Base-by-base conservation (phyloP, 768 basidiomycete genomes). In the Lentinula sp. region DNA sequence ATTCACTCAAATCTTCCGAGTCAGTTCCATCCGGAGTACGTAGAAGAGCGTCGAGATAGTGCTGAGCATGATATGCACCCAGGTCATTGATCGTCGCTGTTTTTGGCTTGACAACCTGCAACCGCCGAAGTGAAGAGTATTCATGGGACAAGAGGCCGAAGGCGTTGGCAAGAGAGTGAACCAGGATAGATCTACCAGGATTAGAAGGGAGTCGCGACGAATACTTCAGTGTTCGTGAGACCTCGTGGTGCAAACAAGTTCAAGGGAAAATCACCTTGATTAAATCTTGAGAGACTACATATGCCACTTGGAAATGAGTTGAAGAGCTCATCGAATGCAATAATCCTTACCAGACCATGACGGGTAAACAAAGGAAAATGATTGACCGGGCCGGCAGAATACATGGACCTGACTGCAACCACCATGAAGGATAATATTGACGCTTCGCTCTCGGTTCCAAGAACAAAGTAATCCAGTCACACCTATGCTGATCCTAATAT, bases 201-300 rank as follows among this genome's bases (percentile, higher is more conserved):
- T 91, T 91, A 0, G 87, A 89, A 6, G 89, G 89, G 0, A 94
- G 78, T 3, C 84, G 76, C 3, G 82, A 83, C 2, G 81, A 79
- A 32, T 75, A 68, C 79, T 82, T 50, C 61, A 36, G 43, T 32
- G 8, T 59, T 42, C 41, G 59, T 57, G 48, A 64, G 20, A 13
- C 28, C 28, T 35, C 10, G 5, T 35, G 36, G 8, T 52, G 9
- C 50, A 39, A 6, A 23, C n/a, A 16, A 20, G 13, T 5, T n/a
- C 9, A 20, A 18, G 5, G 23, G 20, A 13, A 9, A 35, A 33
- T 32, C 41, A 81, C 85, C 72, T 80, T 85, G 45, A 75, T 79
- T 1, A 87, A 76, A 28, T 85, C 84, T 51, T 82, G 75, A 0
- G 86, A 87, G 6, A 81, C 82, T 23, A 86, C 70, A 61, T 88